Conservation (phyloP, 108 stramenopile species). For the Cyclostephanos invisitatus region DNA sequence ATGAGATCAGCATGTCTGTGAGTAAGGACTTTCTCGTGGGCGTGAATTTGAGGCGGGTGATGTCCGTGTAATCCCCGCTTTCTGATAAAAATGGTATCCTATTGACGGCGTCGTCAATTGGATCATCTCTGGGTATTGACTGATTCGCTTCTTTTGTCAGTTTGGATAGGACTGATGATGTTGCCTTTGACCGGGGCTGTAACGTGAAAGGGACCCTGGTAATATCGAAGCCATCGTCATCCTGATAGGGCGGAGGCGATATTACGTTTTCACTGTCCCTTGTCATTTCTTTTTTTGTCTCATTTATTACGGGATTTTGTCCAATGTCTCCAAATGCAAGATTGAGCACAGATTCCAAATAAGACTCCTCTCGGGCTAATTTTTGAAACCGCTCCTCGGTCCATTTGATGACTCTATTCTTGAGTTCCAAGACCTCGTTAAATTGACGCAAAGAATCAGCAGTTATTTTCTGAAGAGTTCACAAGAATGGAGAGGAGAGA, state of each 20-base stretch:
- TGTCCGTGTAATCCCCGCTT: background rate
- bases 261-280: background rate
- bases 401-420: slow-evolving; percentile 22
- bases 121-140: background rate
- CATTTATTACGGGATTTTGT: background rate
- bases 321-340: slow-evolving; percentile 41
- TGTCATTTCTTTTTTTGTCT: background rate
- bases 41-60: slow-evolving; percentile 10
- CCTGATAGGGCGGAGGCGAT: background rate
- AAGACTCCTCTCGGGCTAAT: slow-evolving; percentile 49
- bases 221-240: slow-evolving; percentile 14
- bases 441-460: slow-evolving; percentile 46
- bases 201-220: slow-evolving; percentile 18
- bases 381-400: slow-evolving; percentile 29
- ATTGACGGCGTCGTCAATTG: background rate
- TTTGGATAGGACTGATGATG: slow-evolving; percentile 5
- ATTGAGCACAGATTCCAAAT: slow-evolving; percentile 59
- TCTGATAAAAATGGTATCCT: background rate
- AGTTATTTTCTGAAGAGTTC: slow-evolving; percentile 21
- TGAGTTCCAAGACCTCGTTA: slow-evolving; percentile 46
- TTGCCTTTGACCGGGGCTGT: slow-evolving; percentile 1
- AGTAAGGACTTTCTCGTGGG: slow-evolving; percentile 9
- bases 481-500: background rate
- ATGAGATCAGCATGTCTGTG: slow-evolving; percentile 14
- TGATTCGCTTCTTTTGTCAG: background rate